Conservation (phyloP, 1,284 basidiomycete species). For the Pascua guehoae region DNA sequence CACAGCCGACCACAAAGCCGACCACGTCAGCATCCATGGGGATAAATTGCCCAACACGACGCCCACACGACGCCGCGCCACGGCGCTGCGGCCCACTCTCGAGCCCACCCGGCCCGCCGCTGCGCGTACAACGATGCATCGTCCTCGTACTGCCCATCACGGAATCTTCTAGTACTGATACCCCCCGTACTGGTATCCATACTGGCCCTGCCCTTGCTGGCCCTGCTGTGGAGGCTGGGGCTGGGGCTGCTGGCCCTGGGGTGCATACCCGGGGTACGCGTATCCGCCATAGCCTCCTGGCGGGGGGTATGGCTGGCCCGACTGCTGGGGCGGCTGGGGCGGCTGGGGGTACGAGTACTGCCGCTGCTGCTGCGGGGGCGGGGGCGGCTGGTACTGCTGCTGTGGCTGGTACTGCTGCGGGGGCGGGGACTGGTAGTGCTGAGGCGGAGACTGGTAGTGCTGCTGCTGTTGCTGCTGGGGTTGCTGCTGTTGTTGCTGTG, state of each 20-base stretch:
- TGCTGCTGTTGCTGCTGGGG: background rate
- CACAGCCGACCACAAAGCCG: too few relatives aligned
- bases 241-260: too few relatives aligned
- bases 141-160: too few relatives aligned
- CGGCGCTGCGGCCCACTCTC: too few relatives aligned
- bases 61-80: too few relatives aligned
- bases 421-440: background rate
- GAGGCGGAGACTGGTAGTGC: background rate
- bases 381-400: slow-evolving; percentile 3
- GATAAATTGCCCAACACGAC: too few relatives aligned
- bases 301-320: background rate
- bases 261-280: background rate
- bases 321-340: background rate
- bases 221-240: too few relatives aligned
- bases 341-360: background rate
- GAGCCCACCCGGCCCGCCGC: background rate
- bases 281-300: background rate
- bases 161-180: too few relatives aligned
- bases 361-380: background rate
- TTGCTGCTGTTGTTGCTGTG: slow-evolving; percentile 17
- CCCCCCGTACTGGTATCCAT: too few relatives aligned
- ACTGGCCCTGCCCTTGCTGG: too few relatives aligned
- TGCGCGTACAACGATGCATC: too few relatives aligned
- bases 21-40: too few relatives aligned
- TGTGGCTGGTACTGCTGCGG: slow-evolving; percentile 3